phyloP scores from a whole-genome alignment of 2,329 filamentous ascomycete species.

The Hypoxylon sp. region DNA sequence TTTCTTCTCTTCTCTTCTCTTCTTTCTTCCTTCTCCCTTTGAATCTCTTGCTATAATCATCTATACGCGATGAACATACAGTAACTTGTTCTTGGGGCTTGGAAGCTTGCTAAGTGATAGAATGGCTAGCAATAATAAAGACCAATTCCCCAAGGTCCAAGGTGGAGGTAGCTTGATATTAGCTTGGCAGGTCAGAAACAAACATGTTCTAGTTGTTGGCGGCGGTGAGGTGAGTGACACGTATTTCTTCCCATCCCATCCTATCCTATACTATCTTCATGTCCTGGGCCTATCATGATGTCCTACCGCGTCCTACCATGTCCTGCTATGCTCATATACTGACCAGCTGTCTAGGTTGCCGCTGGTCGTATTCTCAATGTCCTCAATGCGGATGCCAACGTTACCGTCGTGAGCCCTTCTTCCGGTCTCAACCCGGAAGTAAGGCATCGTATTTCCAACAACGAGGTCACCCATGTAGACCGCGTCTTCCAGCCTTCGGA shows the following conservation, averaged over 20 bases:
- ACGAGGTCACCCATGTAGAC: conserved; percentile 81
- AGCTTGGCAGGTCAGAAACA: conserved; percentile 93
- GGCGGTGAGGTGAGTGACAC: conserved; percentile 81
- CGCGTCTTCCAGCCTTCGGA: conserved; percentile 87
- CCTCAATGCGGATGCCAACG: conserved; percentile 87
- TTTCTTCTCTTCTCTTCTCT: not conserved
- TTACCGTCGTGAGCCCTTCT: conserved; percentile 83
- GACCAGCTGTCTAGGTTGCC: conserved; percentile 74
- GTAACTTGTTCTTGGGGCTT: conserved; percentile 10
- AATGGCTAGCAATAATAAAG: conserved; percentile 36
- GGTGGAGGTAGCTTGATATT: conserved; percentile 92
- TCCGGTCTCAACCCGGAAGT: conserved; percentile 89
- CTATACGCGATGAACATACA: conserved; percentile 20
- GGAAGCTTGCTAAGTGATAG: conserved; percentile 18
- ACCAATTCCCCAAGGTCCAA: conserved; percentile 79
- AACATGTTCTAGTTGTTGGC: conserved; percentile 89
- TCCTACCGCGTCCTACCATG: not conserved
- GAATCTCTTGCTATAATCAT: conserved; percentile 4
- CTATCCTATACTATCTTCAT: not conserved
- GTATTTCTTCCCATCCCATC: not conserved
- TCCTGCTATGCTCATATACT: not conserved
- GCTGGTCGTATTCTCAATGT: conserved; percentile 93
- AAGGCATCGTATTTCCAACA: conserved; percentile 76
- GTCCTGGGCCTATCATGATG: not conserved
- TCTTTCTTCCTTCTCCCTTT: conserved; percentile 1